Percentiles rank a stretch among this genome's conserved stretches.
phyloP scores from a whole-genome alignment of 2,329 filamentous ascomycete genomes.

The Paraconiothyrium brasiliense region DNA sequence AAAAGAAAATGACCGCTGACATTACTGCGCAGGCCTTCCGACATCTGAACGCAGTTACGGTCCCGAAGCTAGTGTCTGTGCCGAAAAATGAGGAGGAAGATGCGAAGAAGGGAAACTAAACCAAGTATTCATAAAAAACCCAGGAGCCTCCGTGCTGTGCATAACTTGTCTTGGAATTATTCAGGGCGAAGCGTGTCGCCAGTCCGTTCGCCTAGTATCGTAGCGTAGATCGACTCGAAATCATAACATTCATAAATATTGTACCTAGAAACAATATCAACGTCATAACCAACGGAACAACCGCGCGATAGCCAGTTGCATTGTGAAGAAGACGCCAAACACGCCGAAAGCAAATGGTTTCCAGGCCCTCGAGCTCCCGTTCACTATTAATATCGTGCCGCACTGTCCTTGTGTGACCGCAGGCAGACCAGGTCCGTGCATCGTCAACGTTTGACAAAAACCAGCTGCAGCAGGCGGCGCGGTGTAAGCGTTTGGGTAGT shows the following conservation, averaged over 20 bases:
- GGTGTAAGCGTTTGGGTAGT: conserved; percentile 21
- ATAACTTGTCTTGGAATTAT: neutral
- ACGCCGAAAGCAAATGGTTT: conserved; percentile 31
- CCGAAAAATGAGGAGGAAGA: conserved; percentile 65
- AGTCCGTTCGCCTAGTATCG: neutral
- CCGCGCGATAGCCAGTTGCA: conserved; percentile 39
- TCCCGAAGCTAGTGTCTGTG: conserved; percentile 61
- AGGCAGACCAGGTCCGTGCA: conserved; percentile 47
- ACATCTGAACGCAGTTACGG: conserved; percentile 61
- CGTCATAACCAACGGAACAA: conserved; percentile 35
- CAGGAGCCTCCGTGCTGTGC: no score
- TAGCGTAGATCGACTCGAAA: conserved; percentile 23
- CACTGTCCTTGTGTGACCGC: conserved; percentile 45
- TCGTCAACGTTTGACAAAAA: conserved; percentile 50
- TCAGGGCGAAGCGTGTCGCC: neutral
- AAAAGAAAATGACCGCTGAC: conserved; percentile 39
- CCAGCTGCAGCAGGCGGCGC: conserved; percentile 29
- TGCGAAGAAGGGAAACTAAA: conserved; percentile 57
- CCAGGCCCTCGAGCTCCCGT: conserved; percentile 29
- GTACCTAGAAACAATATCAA: neutral
- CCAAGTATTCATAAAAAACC: neutral
- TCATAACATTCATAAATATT: conserved; percentile 29
- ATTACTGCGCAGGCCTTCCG: conserved; percentile 57
- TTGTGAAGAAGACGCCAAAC: conserved; percentile 25
- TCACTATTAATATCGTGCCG: conserved; percentile 50